A percentile compares a stretch with the other conserved stretches of the same genome.
phyloP scores from a whole-genome alignment of 1,139 yeast species.

The Geotrichum macrosporum region DNA sequence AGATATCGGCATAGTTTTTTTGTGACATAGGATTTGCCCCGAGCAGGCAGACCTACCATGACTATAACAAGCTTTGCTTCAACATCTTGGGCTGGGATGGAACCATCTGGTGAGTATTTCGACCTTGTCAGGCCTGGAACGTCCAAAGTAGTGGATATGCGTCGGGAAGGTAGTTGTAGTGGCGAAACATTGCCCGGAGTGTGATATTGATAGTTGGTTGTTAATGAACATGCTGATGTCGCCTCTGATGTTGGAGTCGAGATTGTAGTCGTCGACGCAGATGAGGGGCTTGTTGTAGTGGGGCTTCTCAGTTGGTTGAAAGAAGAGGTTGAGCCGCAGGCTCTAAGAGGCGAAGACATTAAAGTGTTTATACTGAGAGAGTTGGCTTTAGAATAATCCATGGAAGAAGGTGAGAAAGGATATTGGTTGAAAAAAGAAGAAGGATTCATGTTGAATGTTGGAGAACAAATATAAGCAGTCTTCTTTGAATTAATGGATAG shows the following conservation, averaged over 20 bases:
- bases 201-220: not conserved
- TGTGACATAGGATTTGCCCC: slow-evolving; percentile 90
- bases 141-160: slow-evolving; percentile 72
- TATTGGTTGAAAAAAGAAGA: no score
- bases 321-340: slow-evolving; percentile 2
- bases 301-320: not conserved
- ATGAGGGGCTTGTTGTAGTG: not conserved
- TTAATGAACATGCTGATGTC: no score
- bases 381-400: no score
- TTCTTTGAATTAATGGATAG: no score
- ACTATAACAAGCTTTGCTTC: slow-evolving; percentile 86
- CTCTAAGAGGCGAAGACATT: no score
- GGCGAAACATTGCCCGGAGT: not conserved
- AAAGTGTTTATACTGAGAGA: no score
- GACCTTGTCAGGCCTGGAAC: slow-evolving; percentile 91
- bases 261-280: no score
- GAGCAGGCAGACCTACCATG: slow-evolving; percentile 90
- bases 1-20: slow-evolving; percentile 81
- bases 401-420: no score
- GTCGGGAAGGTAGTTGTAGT: slow-evolving; percentile 20
- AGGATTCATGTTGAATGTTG: no score
- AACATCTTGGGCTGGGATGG: slow-evolving; percentile 63
- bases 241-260: no score
- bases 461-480: no score
- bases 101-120: slow-evolving; percentile 78